Percentiles rank a stretch among this genome's conserved stretches.
These are phyloP conservation scores for Penicillium herquei DNA, from an alignment of 495 filamentous ascomycete genomes.

Conservation along the genomic window DNA sequence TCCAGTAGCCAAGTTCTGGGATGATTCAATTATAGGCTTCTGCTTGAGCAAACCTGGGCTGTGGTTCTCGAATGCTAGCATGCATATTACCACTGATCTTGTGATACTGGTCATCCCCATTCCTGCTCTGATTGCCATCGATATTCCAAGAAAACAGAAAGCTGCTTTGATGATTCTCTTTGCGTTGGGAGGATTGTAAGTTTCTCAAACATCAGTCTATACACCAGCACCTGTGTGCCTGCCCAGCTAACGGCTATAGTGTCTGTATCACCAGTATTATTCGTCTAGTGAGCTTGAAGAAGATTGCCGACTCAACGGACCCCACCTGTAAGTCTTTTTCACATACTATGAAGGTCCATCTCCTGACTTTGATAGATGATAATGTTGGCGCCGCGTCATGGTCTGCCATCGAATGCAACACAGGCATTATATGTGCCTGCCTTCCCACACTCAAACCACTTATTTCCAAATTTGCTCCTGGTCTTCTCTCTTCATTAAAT, in stretches of 20 bases:
- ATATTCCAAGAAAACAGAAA: slow-evolving; percentile 48
- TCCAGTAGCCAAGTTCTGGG: slow-evolving; percentile 47
- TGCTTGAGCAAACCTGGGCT: slow-evolving; percentile 43
- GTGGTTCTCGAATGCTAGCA: slow-evolving; percentile 50
- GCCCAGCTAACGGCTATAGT: slow-evolving; percentile 15
- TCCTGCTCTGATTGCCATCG: slow-evolving; percentile 42
- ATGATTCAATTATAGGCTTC: slow-evolving; percentile 26
- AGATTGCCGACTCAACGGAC: slow-evolving; percentile 38
- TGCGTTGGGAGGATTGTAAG: slow-evolving; percentile 52
- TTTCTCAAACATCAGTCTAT: neutral
- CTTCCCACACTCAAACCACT: slow-evolving; percentile 85
- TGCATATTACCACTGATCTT: slow-evolving; percentile 54
- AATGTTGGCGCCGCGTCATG: slow-evolving; percentile 63
- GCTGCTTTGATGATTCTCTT: slow-evolving; percentile 48
- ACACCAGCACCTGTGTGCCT: too few species aligned
- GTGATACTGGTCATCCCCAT: slow-evolving; percentile 53
- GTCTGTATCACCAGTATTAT: slow-evolving; percentile 47
- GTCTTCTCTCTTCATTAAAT: slow-evolving; percentile 30
- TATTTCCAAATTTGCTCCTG: slow-evolving; percentile 43
- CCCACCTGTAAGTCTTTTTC: slow-evolving; percentile 37
- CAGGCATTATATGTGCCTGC: slow-evolving; percentile 83
- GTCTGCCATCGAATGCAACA: slow-evolving; percentile 89
- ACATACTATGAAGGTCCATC: neutral
- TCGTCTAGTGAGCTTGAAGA: slow-evolving; percentile 38
- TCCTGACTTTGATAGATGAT: slow-evolving; percentile 30